Evolutionary conservation across 2,329 filamentous ascomycete genomes (phyloP).

Genomic region (Sporothrix variecibatus): DNA sequence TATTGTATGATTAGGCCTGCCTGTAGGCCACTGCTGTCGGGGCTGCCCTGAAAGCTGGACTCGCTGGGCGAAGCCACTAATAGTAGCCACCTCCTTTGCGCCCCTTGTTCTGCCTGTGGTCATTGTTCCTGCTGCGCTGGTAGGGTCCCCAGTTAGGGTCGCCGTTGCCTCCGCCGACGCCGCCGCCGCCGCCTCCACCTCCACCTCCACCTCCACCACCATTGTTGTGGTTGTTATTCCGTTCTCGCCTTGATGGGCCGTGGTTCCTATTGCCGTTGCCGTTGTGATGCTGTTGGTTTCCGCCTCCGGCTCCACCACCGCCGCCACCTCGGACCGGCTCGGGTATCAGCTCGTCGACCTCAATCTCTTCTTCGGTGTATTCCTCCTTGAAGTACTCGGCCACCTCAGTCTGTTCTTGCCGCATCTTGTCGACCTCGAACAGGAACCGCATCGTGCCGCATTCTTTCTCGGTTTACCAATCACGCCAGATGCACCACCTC

Average conservation of each 20-base stretch:
- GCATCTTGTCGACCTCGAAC: slow-evolving; percentile 75
- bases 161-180: not conserved
- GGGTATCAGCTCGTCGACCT: slow-evolving; percentile 67
- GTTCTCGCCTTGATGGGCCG: slow-evolving; percentile 22
- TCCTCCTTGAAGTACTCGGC: slow-evolving; percentile 70
- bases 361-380: slow-evolving; percentile 74
- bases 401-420: slow-evolving; percentile 68
- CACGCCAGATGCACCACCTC: not conserved
- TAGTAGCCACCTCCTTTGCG: slow-evolving; percentile 24
- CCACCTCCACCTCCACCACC: not conserved
- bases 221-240: slow-evolving; percentile 12
- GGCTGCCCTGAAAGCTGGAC: not conserved
- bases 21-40: not conserved
- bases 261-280: slow-evolving; percentile 6
- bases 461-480: slow-evolving; percentile 43
- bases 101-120: slow-evolving; percentile 16
- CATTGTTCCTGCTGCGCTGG: slow-evolving; percentile 24
- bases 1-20: not conserved
- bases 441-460: slow-evolving; percentile 88
- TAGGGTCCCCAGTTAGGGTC: slow-evolving; percentile 22
- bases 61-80: not conserved
- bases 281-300: not conserved
- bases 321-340: slow-evolving; percentile 27
- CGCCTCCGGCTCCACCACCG: not conserved
- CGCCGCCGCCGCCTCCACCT: not conserved